Base-by-base conservation (phyloP, 2,329 filamentous ascomycete species). In the Verticillium nonalfalfae region DNA sequence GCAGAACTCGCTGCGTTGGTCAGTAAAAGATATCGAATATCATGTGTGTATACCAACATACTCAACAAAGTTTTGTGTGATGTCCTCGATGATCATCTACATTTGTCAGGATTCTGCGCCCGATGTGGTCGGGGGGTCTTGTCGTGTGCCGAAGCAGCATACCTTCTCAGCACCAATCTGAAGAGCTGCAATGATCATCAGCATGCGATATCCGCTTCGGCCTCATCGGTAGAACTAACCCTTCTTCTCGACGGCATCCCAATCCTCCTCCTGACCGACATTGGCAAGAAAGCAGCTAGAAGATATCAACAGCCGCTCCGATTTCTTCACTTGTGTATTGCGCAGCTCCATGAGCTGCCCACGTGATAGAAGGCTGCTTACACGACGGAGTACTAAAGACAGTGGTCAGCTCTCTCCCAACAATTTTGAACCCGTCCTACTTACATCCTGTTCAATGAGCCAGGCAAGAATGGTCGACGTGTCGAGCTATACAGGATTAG, bases 181-280 rank as follows among this genome's bases (percentile, higher is more conserved):
- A 52, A 64, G 63, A 40, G 63, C 63, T 64, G 15, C 21, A 14
- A n/a, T n/a, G 1, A n/a, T 18, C 39, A 5, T 45, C 18, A 45
- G 39, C 39, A 11, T 38, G 36, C 10, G 36, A 7, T 31, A 38
- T 38, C 14, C 9, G 10, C 36, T 38, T 38, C 36, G 36, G 36
- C 10, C 36, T 14, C 15, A 9, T 7, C 13, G 39, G 7, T 15
- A 3, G 15, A 18, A 18, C 45, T 13, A 9, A 55, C 56, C 56
- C 56, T 55, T 56, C 76, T 85, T 83, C 73, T 80, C 74, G 63
- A 73, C 73, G 60, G 72, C 71, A 57, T 74, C 71, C 74, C 85
- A 91, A 75, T 91, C 87, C 76, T 91, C 88, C 67, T 86, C 83
- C 75, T 90, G 87, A 56, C 88, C 88, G 69, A 89, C 84, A 77